Evolutionary conservation across 768 basidiomycete species (phyloP).

Genomic region (Podaxis carcinomalis): DNA sequence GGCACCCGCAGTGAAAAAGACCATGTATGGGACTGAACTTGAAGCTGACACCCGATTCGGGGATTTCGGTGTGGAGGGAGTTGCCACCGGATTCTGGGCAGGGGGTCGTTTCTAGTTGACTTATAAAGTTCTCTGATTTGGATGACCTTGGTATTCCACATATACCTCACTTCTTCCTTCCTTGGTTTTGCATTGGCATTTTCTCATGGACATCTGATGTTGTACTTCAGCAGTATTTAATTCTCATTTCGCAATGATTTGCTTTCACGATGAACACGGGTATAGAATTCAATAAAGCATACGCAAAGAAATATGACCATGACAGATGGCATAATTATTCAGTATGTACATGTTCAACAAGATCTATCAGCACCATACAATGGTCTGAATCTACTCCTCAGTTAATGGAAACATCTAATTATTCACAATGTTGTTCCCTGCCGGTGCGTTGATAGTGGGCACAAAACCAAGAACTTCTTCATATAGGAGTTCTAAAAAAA

Average conservation of each 20-base stretch:
- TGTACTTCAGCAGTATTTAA: constrained; percentile 8
- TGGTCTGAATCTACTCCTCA: neutral
- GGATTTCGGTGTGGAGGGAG: constrained; percentile 77
- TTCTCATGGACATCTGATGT: constrained; percentile 8
- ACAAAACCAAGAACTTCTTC: constrained; percentile 79
- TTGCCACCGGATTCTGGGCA: constrained; percentile 70
- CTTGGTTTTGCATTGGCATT: neutral
- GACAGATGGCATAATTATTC: neutral
- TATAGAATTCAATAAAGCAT: neutral
- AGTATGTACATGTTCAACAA: neutral
- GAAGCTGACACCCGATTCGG: constrained; percentile 83
- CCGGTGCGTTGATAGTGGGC: constrained; percentile 47
- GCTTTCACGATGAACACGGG: neutral
- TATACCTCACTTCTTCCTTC: neutral
- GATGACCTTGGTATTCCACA: constrained; percentile 2
- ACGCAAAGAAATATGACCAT: neutral
- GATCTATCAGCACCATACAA: constrained; percentile 2
- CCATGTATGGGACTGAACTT: constrained; percentile 83
- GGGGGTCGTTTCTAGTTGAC: constrained; percentile 37
- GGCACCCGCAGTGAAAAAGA: constrained; percentile 50
- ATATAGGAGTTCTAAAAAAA: constrained; percentile 58
- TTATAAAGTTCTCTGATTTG: constrained; percentile 2
- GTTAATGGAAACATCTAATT: neutral
- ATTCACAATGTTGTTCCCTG: neutral
- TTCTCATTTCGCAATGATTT: neutral